phyloP scores from a whole-genome alignment of 306 rosid species.

The Bauhinia variegata region DNA sequence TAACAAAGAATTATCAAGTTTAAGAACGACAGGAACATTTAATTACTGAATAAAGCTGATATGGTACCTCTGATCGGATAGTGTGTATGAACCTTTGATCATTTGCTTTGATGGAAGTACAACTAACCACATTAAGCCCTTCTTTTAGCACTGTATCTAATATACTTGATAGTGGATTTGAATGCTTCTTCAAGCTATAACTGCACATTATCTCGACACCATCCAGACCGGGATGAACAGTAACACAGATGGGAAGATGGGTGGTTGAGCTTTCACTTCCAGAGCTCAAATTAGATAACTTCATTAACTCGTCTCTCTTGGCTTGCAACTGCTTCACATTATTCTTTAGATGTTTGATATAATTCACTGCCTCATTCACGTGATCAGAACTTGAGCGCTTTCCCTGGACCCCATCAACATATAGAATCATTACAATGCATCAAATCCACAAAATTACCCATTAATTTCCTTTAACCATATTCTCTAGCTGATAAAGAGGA shows the following conservation, averaged over 20 bases:
- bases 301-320: slow-evolving; percentile 50
- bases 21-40: neutral
- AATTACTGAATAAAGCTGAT: neutral
- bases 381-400: slow-evolving; percentile 71
- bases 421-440: neutral
- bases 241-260: slow-evolving; percentile 23
- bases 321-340: slow-evolving; percentile 46
- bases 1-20: slow-evolving; percentile 2
- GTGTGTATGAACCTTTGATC: slow-evolving; percentile 42
- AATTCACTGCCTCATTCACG: slow-evolving; percentile 61
- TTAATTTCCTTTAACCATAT: too few relatives aligned
- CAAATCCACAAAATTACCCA: slow-evolving; percentile 1
- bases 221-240: slow-evolving; percentile 44
- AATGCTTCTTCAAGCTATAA: slow-evolving; percentile 34
- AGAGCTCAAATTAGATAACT: slow-evolving; percentile 16
- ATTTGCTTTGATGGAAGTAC: slow-evolving; percentile 39
- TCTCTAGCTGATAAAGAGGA: too few relatives aligned
- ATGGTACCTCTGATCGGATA: slow-evolving; percentile 58
- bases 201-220: slow-evolving; percentile 59
- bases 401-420: slow-evolving; percentile 48
- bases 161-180: slow-evolving; percentile 46
- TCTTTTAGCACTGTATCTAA: slow-evolving; percentile 43
- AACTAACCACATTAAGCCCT: slow-evolving; percentile 55
- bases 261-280: slow-evolving; percentile 20
- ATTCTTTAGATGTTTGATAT: slow-evolving; percentile 51